Base-by-base conservation (phyloP, 495 filamentous ascomycete species). In the Penicillium lividum region DNA sequence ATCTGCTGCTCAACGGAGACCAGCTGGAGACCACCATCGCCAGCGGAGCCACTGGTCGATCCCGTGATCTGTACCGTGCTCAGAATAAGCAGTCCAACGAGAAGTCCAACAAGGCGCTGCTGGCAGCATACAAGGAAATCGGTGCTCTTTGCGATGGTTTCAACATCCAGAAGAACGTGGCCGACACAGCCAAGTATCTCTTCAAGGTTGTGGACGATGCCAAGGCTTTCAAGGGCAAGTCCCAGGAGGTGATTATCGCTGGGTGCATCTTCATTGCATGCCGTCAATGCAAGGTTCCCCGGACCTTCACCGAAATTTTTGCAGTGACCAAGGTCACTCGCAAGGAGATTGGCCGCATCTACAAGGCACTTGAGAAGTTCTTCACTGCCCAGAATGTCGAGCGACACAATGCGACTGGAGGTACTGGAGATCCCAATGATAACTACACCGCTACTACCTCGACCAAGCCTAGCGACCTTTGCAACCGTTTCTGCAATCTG, bases 261-360 rank as follows among this genome's bases (percentile, higher is more conserved):
- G 91, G 92, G 3, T 97, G 93, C 72, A 93, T 98, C 73, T 97
- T 98, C 78, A 92, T 98, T 67, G 93, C 94, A 27, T 97, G 93
- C 69, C 92, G 94, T 34, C 91, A 96, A 73, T 88, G 87, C 66
- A 84, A 86, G 61, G 89, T 92, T 18, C 88, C 89, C 3, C 87
- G 95, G 51, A 96, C 91, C 1, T 98, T 98, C 78, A 86, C 87
- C 27, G 95, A 98, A 72, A 90, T 98, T 63, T 93, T 88, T 70
- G 84, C 88, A 44, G 76, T 97, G 72, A 98, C 94, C 43, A 94
- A 93, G 65, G 93, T 98, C 11, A 85, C 89, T 28, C 95, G 97
- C 76, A 97, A 97, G 76, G 95, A 98, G 68, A 97, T 98, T 62
- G 95, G 95, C 22, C 81, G 93, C 46, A 92, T 93, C 34, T 98